Base-by-base conservation (phyloP, 2,329 filamentous ascomycete genomes). In the Calonectria pteridis region DNA sequence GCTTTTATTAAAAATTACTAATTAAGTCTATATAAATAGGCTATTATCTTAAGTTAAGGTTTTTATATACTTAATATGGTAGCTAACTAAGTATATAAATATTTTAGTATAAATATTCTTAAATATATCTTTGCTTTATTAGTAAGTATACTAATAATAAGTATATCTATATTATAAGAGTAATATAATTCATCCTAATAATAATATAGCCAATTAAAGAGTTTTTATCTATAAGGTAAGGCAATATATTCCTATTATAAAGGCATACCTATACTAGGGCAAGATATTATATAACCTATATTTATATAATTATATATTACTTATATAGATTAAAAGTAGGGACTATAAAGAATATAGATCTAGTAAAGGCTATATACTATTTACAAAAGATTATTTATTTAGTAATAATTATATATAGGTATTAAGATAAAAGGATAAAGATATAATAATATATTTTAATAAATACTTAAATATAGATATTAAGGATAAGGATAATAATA, bases 101-200 rank as follows among this genome's bases (percentile, higher is more conserved):
- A 65, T 26, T 16, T 53, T 40, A 31, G 28, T 40, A 16, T 70
- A 49, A 58, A 55, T 43, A 55, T 70, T 50, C 43, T 35, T 70
- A 35, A 70, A 70, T 55, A 65, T 70, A 35, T 55, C 46, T 23
- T 40, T 18, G 31, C 23, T 70, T 53, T 70, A 70, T 37, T 70
- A 46, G 58, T n/a, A n/a, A 43, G 53, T 70, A 53, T 37, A 53
- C 31, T 33, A 46, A 64, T 29, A 50, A 20, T 70, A 28, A 59
- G 18, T 1, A 1, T n/a, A 65, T 58, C 49, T 70, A 35, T 1
- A 35, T 55, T 55, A 26, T 13, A 13, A 63, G 13, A 14, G 46
- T 28, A 46, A 14, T 29, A 4, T 43, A 46, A 23, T 46, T 63
- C 46, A 14, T 43, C 3, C 28, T n/a, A 28, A 63, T 18, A 63